These are phyloP conservation scores for Plenodomus biglobosus DNA, from an alignment of 2,329 filamentous ascomycete species.

Conservation along the genomic window DNA sequence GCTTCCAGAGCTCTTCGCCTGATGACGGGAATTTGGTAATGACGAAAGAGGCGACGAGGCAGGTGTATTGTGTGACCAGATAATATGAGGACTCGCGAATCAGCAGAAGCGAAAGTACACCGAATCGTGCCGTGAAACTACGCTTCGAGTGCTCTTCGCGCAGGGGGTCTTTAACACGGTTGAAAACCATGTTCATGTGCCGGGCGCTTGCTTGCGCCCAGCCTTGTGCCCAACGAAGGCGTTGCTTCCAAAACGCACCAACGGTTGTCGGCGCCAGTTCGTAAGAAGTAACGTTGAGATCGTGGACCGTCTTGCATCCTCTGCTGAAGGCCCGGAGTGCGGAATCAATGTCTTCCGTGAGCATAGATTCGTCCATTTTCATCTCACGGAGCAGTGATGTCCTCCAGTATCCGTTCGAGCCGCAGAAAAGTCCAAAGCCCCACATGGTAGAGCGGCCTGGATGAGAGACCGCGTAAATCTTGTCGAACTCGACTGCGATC, in stretches of 20 bases:
- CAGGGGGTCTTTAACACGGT: constrained; percentile 40
- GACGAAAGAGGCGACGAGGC: constrained; percentile 50
- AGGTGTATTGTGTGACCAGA: constrained; percentile 53
- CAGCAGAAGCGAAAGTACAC: constrained; percentile 50
- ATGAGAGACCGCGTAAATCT: constrained; percentile 56
- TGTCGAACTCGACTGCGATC: constrained; percentile 56
- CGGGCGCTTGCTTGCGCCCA: constrained; percentile 53
- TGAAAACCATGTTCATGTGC: constrained; percentile 49
- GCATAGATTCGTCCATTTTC: constrained; percentile 54
- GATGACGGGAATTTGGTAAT: constrained; percentile 49
- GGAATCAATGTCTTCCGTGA: constrained; percentile 56
- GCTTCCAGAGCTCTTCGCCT: constrained; percentile 40
- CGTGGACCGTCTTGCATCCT: constrained; percentile 50
- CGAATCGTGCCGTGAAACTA: constrained; percentile 44
- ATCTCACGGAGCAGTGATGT: constrained; percentile 49
- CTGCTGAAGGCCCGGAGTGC: constrained; percentile 50
- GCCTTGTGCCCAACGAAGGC: constrained; percentile 55
- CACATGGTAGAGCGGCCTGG: constrained; percentile 52
- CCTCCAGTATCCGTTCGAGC: constrained; percentile 54
- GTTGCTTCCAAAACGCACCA: constrained; percentile 53
- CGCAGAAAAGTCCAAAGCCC: constrained; percentile 54
- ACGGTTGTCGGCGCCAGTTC: constrained; percentile 52
- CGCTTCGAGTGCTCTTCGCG: constrained; percentile 35
- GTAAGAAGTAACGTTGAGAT: constrained; percentile 53
- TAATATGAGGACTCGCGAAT: constrained; percentile 53